A percentile compares a stretch with the other conserved stretches of the same genome.
Evolutionary conservation across 495 filamentous ascomycete species (phyloP).

Genomic region (Penicillium ucsense): DNA sequence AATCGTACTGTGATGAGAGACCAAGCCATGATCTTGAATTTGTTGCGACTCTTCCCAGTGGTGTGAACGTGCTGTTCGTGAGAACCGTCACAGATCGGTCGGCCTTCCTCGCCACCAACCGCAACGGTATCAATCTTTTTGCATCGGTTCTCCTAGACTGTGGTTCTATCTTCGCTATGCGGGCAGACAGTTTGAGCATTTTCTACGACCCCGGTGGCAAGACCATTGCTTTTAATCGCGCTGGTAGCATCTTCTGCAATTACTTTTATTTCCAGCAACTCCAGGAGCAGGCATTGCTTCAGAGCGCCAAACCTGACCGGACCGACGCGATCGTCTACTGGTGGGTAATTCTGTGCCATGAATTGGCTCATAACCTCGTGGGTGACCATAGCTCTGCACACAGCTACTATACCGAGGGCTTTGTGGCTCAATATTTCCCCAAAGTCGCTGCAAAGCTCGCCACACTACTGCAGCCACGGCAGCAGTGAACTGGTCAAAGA

Average conservation of each 20-base stretch:
- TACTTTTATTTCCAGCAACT: constrained; percentile 75
- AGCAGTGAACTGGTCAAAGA: not conserved
- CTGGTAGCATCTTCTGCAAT: constrained; percentile 88
- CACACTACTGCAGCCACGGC: constrained; percentile 3
- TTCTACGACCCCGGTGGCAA: constrained; percentile 72
- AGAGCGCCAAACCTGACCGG: constrained; percentile 30
- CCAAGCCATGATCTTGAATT: constrained; percentile 73
- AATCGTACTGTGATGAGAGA: constrained; percentile 79
- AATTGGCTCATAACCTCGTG: constrained; percentile 89
- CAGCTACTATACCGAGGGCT: constrained; percentile 61
- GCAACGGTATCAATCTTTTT: constrained; percentile 57
- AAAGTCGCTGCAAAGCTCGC: constrained; percentile 35
- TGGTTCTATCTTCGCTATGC: constrained; percentile 58
- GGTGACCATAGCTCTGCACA: constrained; percentile 70
- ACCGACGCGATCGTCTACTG: constrained; percentile 73
- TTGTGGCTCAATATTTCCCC: constrained; percentile 45
- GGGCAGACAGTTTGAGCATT: constrained; percentile 57
- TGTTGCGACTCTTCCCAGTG: constrained; percentile 57
- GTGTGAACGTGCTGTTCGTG: constrained; percentile 66
- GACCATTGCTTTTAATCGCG: constrained; percentile 87
- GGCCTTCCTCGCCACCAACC: constrained; percentile 54
- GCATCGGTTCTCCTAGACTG: constrained; percentile 59
- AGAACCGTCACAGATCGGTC: constrained; percentile 39
- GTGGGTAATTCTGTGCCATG: constrained; percentile 87
- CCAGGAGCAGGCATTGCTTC: constrained; percentile 45